Percentiles rank a stretch among this genome's conserved stretches.
These are phyloP conservation scores for Skeletonema marinoi DNA, from an alignment of 108 stramenopile species.

Conservation along the genomic window DNA sequence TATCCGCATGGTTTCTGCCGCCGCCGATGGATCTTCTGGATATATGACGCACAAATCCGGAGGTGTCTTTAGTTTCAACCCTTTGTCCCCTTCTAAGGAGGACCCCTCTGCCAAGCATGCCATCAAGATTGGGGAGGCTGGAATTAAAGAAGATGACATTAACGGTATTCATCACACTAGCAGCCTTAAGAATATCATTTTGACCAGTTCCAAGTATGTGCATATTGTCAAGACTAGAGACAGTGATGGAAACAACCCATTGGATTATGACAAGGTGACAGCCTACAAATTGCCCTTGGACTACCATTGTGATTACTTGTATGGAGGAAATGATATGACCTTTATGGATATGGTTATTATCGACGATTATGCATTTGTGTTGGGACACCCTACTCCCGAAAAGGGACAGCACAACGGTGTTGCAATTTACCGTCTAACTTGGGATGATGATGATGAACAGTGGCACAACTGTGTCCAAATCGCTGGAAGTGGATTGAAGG, in stretches of 20 bases:
- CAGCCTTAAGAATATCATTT: conserved; percentile 27
- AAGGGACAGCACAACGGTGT: conserved; percentile 39
- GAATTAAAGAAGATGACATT: conserved; percentile 33
- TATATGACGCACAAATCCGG: conserved; percentile 33
- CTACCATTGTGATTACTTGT: conserved; percentile 46
- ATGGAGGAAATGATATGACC: conserved; percentile 30
- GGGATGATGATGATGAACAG: conserved; percentile 37
- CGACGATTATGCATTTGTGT: conserved; percentile 48
- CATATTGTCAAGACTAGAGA: conserved; percentile 24
- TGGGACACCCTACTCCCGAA: conserved; percentile 32
- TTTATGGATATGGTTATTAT: conserved; percentile 49
- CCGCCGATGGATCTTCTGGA: conserved; percentile 31
- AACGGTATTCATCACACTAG: conserved; percentile 41
- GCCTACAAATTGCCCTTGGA: conserved; percentile 44
- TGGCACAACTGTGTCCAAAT: conserved; percentile 45
- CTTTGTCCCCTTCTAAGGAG: conserved; percentile 24
- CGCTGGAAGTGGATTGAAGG: conserved; percentile 39
- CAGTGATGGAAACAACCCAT: conserved; percentile 26
- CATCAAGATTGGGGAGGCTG: conserved; percentile 12
- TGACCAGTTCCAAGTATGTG: conserved; percentile 31
- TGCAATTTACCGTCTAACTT: conserved; percentile 48
- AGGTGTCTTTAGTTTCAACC: conserved; percentile 40
- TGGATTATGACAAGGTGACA: conserved; percentile 16
- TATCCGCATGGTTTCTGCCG: conserved; percentile 24
- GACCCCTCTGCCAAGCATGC: conserved; percentile 17